Conservation (phyloP, 331 rosid genomes). For the Stylosanthes scabra region DNA sequence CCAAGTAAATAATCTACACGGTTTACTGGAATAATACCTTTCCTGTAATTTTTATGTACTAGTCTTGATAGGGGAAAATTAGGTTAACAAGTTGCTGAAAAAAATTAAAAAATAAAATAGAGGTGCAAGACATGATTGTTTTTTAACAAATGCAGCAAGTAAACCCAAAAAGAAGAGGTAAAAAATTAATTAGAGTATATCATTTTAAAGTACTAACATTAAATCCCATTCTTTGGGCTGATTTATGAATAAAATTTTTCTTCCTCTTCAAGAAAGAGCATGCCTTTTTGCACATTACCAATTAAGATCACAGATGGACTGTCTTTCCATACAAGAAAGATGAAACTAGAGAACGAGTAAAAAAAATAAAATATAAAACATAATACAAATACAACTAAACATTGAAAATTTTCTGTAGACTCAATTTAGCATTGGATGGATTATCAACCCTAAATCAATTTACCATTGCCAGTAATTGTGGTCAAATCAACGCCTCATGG, state of each 20-base stretch:
- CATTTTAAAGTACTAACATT: background rate
- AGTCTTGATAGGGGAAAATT: no score
- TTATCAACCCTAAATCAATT: conserved; percentile 36
- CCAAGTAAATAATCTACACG: no score
- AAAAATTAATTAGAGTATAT: background rate
- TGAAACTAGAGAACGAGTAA: conserved; percentile 4
- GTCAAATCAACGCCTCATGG: background rate
- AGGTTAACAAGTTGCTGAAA: no score
- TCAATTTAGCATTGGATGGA: conserved; percentile 22
- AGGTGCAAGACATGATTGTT: no score
- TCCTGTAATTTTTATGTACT: no score
- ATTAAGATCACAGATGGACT: conserved; percentile 14
- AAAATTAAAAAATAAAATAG: no score
- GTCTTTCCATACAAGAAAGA: conserved; percentile 25
- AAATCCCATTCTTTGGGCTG: no score
- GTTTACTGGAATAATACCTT: no score
- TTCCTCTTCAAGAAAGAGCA: no score
- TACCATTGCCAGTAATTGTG: conserved; percentile 16
- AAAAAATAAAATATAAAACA: background rate
- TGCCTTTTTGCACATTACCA: background rate
- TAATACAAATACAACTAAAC: conserved; percentile 38
- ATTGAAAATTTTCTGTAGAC: conserved; percentile 26
- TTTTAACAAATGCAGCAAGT: no score
- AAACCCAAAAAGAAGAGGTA: background rate
- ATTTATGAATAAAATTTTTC: no score